Evolutionary conservation across 2,329 filamentous ascomycete species (phyloP).

Genomic region (Bipolaris oryzae): DNA sequence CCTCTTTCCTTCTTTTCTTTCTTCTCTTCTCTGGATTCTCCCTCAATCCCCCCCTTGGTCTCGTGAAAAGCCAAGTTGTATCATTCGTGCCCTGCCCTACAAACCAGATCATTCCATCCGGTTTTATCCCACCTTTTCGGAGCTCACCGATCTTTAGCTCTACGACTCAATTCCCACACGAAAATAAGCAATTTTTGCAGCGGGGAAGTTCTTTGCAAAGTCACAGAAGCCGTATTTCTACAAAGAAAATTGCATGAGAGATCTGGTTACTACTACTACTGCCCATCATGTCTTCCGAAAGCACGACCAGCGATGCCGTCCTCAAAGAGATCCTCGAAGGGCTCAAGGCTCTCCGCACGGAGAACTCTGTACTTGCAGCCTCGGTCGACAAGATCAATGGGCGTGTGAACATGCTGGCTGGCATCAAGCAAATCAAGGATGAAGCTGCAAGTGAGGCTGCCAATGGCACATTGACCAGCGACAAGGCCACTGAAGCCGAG

Average conservation of each 20-base stretch:
- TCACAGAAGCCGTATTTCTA: not conserved
- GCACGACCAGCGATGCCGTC: slow-evolving; percentile 45
- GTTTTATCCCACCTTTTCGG: slow-evolving; percentile 12
- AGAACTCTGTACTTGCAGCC: slow-evolving; percentile 61
- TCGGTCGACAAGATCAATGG: slow-evolving; percentile 66
- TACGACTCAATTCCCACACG: slow-evolving; percentile 12
- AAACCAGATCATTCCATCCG: slow-evolving; percentile 3
- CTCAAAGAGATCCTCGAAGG: slow-evolving; percentile 63
- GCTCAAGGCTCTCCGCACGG: slow-evolving; percentile 61
- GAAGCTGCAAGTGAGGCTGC: slow-evolving; percentile 47
- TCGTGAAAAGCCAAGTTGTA: slow-evolving; percentile 11
- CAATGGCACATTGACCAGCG: slow-evolving; percentile 25
- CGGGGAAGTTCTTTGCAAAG: not conserved
- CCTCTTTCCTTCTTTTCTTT: slow-evolving; percentile 14
- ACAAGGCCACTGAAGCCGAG: slow-evolving; percentile 43
- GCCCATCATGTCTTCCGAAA: slow-evolving; percentile 39
- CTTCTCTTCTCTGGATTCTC: slow-evolving; percentile 19
- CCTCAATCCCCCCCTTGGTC: slow-evolving; percentile 12
- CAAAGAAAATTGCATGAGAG: slow-evolving; percentile 1
- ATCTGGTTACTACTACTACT: not conserved
- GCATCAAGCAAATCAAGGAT: slow-evolving; percentile 63
- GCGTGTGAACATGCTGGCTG: slow-evolving; percentile 65
- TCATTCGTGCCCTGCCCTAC: slow-evolving; percentile 11
- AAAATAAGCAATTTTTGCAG: slow-evolving; percentile 7
- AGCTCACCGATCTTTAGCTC: slow-evolving; percentile 21